Base-by-base conservation (phyloP, 768 basidiomycete genomes). In the Pleurotus pulmonarius region DNA sequence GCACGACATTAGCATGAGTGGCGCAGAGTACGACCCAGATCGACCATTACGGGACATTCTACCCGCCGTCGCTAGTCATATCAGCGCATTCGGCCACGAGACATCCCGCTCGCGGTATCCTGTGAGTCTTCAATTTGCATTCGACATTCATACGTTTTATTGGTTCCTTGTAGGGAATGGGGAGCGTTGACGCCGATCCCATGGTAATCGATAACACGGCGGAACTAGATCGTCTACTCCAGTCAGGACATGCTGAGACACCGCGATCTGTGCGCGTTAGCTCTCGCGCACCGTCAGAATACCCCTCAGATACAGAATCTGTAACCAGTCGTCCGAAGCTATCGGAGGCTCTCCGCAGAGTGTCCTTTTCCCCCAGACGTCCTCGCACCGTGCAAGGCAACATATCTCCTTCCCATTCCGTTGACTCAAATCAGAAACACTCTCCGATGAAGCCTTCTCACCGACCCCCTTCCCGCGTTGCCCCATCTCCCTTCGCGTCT, bases 21-120 rank as follows among this genome's bases (percentile, higher is more conserved):
- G 86, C 39, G 87, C 87, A 41, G 92, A 94, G 65, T 94, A 90
- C 59, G 92, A 94, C 67, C 91, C 92, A 3, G 91, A 94, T 34
- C 76, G 92, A 18, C 88, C 89, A 0, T 68, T 93, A 29, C 79
- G 87, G 58, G 81, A 83, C 22, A 88, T 93, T 67, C 81, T 92
- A 53, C 83, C 80, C 25, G 82, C 82, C 53, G 83, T 81, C 16
- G 76, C 79, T 56, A 77, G 75, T 56, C 79, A 76, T 60, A 70
- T 83, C 58, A 85, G 81, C 67, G 73, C 82, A 60, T 80, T 86
- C 54, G 82, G 83, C 60, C 64, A 72, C 43, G 80, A 85, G 58
- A 71, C 73, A 2, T 80, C 81, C 5, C 76, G 75, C 39, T 82
- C 81, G 6, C 78, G 75, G 68, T 73, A 75, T 53, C 62, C 73